Conservation (phyloP, 306 rosid species). For the Argentina anserina region DNA sequence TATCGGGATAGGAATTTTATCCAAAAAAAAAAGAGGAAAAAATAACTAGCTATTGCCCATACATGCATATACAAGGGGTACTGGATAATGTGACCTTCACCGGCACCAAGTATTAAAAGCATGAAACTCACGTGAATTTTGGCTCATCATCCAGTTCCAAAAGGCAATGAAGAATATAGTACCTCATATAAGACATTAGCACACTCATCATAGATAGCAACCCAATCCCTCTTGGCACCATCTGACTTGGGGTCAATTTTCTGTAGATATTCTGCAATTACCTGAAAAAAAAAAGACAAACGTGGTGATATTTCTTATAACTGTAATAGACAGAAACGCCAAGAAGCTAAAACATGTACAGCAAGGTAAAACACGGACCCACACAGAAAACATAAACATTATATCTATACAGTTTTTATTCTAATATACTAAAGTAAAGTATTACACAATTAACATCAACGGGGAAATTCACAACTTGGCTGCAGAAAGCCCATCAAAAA, state of each 20-base stretch:
- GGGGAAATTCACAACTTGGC: slow-evolving; percentile 16
- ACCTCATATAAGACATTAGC: slow-evolving; percentile 94
- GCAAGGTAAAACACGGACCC: neutral
- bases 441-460: neutral
- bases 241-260: slow-evolving; percentile 97
- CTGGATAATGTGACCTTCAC: neutral
- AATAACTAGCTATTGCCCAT: neutral
- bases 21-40: no score
- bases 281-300: slow-evolving; percentile 45
- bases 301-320: slow-evolving; percentile 11
- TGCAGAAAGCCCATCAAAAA: neutral
- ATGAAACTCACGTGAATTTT: slow-evolving; percentile 3
- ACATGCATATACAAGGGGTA: neutral
- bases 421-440: neutral
- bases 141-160: neutral
- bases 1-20: neutral
- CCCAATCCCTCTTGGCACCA: slow-evolving; percentile 99
- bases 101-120: neutral
- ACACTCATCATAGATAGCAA: slow-evolving; percentile 98
- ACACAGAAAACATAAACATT: slow-evolving; percentile 14
- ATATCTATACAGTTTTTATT: neutral
- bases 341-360: neutral
- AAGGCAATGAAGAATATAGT: slow-evolving; percentile 17
- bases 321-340: neutral
- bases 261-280: slow-evolving; percentile 94